phyloP scores from a whole-genome alignment of 768 basidiomycete genomes.

The Hemileccinum rubropunctum region DNA sequence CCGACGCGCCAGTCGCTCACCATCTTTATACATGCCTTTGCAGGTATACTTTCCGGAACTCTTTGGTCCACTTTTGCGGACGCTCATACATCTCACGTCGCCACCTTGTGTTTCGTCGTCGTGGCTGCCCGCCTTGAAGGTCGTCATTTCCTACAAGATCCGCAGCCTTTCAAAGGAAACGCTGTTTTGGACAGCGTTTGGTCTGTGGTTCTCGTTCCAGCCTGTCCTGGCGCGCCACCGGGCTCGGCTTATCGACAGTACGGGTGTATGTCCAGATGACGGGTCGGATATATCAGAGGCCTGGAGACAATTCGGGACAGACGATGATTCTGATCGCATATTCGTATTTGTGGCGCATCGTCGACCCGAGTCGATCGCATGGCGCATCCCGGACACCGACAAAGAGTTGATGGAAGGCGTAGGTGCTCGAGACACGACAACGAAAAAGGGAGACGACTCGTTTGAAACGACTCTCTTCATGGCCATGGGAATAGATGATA shows the following conservation, averaged over 20 bases:
- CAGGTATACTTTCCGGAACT: conserved; percentile 88
- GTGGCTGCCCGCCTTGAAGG: conserved; percentile 19
- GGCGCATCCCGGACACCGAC: conserved; percentile 54
- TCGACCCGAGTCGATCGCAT: conserved; percentile 52
- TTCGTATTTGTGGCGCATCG: conserved; percentile 66
- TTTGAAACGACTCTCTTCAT: conserved; percentile 66
- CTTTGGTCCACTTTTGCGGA: conserved; percentile 70
- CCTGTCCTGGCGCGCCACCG: conserved; percentile 44
- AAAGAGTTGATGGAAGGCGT: conserved; percentile 55
- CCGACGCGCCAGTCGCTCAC: background rate
- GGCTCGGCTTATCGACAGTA: background rate
- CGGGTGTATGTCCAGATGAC: background rate
- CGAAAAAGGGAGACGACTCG: conserved; percentile 58
- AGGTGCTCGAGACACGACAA: conserved; percentile 44
- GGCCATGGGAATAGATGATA: conserved; percentile 22
- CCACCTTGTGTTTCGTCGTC: conserved; percentile 34
- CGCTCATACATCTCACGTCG: conserved; percentile 70
- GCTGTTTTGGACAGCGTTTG: conserved; percentile 78
- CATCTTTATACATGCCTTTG: background rate
- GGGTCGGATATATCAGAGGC: background rate
- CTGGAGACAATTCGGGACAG: conserved; percentile 46
- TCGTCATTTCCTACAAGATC: conserved; percentile 76
- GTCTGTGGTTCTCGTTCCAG: conserved; percentile 68
- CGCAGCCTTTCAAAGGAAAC: conserved; percentile 71
- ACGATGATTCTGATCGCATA: conserved; percentile 36